Percentiles rank a stretch among this genome's conserved stretches.
These are phyloP conservation scores for bread wheat (Triticum aestivum) DNA, from an alignment of 176 grass and related monocot genomes.

Conservation along the genomic window IWGSC_CS_RefSeq_v2.1 NC_057803.1:687021586-687022085, in stretches of 20 bases:
- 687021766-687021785: conserved; percentile 86
- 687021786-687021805: conserved; percentile 96
- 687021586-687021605: too few species aligned
- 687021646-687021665: background rate
- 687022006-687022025: too few species aligned
- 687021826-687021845: background rate
- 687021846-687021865: background rate
- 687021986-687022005: too few species aligned
- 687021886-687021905: background rate
- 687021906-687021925: background rate
- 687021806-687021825: conserved; percentile 59
- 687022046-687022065: too few species aligned
- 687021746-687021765: background rate
- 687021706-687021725: background rate
- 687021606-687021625: too few species aligned
- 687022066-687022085: too few species aligned
- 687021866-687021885: background rate
- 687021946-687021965: background rate
- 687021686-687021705: background rate
- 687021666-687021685: background rate
- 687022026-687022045: too few species aligned
- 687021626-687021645: too few species aligned
- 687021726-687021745: background rate
- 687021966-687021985: too few species aligned
- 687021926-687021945: background rate